A percentile compares a stretch with the other conserved stretches of the same genome.
These are phyloP conservation scores for Colletotrichum sp. DNA, from an alignment of 2,329 filamentous ascomycete genomes.

Conservation along the genomic window DNA sequence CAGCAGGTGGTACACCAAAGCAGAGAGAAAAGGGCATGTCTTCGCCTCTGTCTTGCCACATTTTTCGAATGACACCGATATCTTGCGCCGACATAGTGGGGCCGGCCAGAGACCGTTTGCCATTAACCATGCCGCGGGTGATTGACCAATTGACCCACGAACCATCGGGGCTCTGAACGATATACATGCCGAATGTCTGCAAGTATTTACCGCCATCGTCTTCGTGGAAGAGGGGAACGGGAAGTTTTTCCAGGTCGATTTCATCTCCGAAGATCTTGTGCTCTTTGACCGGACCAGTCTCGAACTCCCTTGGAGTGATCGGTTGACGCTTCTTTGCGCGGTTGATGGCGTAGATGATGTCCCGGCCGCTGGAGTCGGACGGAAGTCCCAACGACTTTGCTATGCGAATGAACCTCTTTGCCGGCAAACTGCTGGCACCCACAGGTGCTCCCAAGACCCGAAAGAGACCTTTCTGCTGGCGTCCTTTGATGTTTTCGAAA, in stretches of 20 bases:
- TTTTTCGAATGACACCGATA: constrained; percentile 47
- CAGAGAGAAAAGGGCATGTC: constrained; percentile 52
- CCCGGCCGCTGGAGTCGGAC: neutral
- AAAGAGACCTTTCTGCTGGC: constrained; percentile 45
- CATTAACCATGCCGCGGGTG: constrained; percentile 49
- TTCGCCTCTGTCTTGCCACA: constrained; percentile 47
- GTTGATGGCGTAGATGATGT: neutral
- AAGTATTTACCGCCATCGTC: constrained; percentile 54
- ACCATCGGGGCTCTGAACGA: constrained; percentile 48
- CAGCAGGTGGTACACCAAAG: constrained; percentile 54
- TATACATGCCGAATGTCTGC: constrained; percentile 54
- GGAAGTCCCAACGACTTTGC: neutral
- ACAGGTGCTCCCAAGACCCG: constrained; percentile 51
- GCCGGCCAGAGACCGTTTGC: constrained; percentile 44
- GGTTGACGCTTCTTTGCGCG: neutral
- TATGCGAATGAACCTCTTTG: neutral
- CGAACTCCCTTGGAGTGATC: neutral
- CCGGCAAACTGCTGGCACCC: constrained; percentile 16
- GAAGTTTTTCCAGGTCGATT: constrained; percentile 46
- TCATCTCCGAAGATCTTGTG: constrained; percentile 39
- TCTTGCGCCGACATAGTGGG: constrained; percentile 50
- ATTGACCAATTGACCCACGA: constrained; percentile 54
- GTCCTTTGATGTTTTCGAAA: constrained; percentile 56
- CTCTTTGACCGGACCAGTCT: constrained; percentile 47
- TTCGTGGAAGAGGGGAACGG: constrained; percentile 47